Base-by-base conservation (phyloP, 768 basidiomycete genomes). In the Boletus eberwhitei region DNA sequence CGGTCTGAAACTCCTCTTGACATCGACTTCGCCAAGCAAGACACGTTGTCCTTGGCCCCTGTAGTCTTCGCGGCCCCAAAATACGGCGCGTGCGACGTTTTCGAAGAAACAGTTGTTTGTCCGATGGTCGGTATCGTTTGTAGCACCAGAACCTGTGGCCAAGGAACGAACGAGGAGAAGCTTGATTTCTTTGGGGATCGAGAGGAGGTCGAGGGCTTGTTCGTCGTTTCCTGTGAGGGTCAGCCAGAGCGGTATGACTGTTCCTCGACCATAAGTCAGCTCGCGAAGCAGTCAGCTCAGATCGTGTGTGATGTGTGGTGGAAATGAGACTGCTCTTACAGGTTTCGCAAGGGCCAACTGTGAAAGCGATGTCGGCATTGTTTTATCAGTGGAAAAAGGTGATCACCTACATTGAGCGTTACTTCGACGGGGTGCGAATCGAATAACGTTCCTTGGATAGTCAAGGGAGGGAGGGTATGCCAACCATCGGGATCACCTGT, bases 291-390 rank as follows among this genome's bases (percentile, higher is more conserved):
- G 8, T 55, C 26, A 32, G 39, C 24, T 32, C 2, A 17, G 38
- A n/a, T 8, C 2, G 12, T 17, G 8, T 13, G 11, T n/a, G 40
- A 16, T 35, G 34, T 8, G 37, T 46, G n/a, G 19, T 5, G 24
- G 31, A 32, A 36, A 21, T 6, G 16, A 21, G 8, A 44, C 34
- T 34, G 5, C 41, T 57, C 71, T 61, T 64, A 78, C 77, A 13
- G 83, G 82, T 37, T 67, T 77, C 17, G 79, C 80, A 31, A 83
- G 64, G 4, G 81, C 76, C 12, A 81, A 63, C 81, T 83, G 34
- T 17, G 13, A 24, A 12, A 16, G 36, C 8, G n/a, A 37, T 36
- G 17, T 50, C 6, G 31, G 35, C n/a, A 36, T 50, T 48, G 40
- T 48, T 16, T 16, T 16, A 17, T 49, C 8, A 4, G 21, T 29